Evolutionary conservation across 257 asterid genomes (phyloP).

Genomic region (Linaria vulgaris): DNA sequence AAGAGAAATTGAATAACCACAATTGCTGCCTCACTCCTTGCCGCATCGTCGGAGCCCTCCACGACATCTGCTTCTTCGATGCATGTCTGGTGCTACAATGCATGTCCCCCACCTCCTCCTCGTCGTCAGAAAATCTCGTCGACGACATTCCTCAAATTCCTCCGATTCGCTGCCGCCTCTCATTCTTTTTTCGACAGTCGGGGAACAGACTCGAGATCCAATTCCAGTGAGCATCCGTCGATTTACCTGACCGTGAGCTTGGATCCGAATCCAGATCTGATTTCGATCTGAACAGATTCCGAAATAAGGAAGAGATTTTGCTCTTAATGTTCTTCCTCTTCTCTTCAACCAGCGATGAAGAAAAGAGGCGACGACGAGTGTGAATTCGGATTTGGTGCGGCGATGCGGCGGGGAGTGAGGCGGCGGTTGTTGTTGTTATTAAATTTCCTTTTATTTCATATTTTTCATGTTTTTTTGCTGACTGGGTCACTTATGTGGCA

Average conservation of each 20-base stretch:
- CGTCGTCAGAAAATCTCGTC: constrained; percentile 49
- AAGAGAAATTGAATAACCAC: too few species aligned
- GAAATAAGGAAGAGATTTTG: constrained; percentile 31
- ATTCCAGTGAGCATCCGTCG: constrained; percentile 24
- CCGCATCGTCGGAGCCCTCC: constrained; percentile 49
- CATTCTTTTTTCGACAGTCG: constrained; percentile 50
- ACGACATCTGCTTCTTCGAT: constrained; percentile 63
- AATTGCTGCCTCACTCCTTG: too few species aligned
- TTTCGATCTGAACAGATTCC: constrained; percentile 44
- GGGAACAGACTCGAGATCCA: constrained; percentile 60
- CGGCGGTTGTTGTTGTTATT: too few species aligned
- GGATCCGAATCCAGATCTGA: constrained; percentile 31
- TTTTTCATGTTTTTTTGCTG: too few species aligned
- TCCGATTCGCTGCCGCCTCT: constrained; percentile 34
- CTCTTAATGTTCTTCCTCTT: constrained; percentile 20
- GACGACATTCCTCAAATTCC: constrained; percentile 76
- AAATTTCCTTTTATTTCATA: too few species aligned
- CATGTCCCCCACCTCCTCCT: constrained; percentile 61
- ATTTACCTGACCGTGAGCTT: constrained; percentile 33
- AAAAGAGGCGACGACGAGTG: too few species aligned
- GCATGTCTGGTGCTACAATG: constrained; percentile 51
- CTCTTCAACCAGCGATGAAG: constrained; percentile 26
- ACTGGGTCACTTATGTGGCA: too few species aligned
- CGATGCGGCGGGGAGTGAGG: too few species aligned
- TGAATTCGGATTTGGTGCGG: too few species aligned